These are phyloP conservation scores for Fusarium veterinarium DNA, from an alignment of 2,329 filamentous ascomycete species.

Conservation along the genomic window DNA sequence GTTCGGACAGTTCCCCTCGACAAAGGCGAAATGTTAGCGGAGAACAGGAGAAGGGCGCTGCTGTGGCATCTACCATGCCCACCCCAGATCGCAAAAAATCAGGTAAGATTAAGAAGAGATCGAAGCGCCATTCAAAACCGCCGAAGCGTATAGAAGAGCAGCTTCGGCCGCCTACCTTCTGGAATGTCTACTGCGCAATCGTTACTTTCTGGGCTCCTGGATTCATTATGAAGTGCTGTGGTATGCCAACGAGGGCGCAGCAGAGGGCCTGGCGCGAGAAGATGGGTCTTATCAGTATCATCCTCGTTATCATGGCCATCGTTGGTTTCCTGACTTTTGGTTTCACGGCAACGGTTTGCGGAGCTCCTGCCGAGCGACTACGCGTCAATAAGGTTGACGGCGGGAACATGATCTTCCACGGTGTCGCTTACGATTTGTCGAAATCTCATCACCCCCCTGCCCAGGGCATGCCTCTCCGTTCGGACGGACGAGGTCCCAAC, in stretches of 20 bases:
- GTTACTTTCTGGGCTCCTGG: conserved; percentile 96
- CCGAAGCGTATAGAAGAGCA: conserved; percentile 69
- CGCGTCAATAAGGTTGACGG: conserved; percentile 82
- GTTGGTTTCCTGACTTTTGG: conserved; percentile 98
- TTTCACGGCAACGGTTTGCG: conserved; percentile 90
- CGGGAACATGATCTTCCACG: conserved; percentile 97
- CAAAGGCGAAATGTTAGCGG: conserved; percentile 50
- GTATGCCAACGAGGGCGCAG: conserved; percentile 86
- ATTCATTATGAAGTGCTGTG: conserved; percentile 85
- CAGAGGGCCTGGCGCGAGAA: conserved; percentile 97
- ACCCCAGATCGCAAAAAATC: conserved; percentile 57
- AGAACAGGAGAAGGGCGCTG: conserved; percentile 49
- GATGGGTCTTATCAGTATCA: conserved; percentile 95
- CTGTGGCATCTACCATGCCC: conserved; percentile 48
- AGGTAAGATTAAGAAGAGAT: conserved; percentile 73
- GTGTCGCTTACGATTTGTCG: conserved; percentile 86
- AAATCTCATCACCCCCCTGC: conserved; percentile 82
- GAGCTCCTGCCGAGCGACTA: conserved; percentile 75
- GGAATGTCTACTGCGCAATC: conserved; percentile 95
- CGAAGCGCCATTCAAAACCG: conserved; percentile 57
- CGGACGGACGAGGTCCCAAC: conserved; percentile 70
- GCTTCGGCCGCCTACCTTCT: conserved; percentile 83
- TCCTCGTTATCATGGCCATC: conserved; percentile 84
- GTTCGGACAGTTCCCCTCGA: conserved; percentile 58
- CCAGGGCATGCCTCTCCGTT: conserved; percentile 73